These are phyloP conservation scores for Nepenthes alata DNA, from an alignment of 179 eudicot genomes.

Conservation along the genomic window DNA sequence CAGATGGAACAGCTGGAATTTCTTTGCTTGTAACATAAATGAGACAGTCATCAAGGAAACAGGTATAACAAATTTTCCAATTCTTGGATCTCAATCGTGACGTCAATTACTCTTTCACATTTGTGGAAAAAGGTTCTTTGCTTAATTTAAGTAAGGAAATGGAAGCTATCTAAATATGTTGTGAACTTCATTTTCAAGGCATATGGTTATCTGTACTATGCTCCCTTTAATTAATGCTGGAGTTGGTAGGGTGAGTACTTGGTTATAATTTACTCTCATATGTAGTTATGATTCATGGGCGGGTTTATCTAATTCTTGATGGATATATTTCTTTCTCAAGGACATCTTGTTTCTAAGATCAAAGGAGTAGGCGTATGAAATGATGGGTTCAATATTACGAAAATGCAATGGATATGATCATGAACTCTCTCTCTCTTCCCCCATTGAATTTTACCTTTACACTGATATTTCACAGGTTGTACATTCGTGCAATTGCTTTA, in stretches of 20 bases:
- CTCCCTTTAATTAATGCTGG: neutral
- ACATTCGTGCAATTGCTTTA: too few species aligned
- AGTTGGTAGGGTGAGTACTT: neutral
- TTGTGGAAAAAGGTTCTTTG: too few species aligned
- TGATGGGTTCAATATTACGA: neutral
- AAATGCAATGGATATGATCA: neutral
- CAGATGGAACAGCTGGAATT: constrained; percentile 99
- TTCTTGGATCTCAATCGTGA: too few species aligned
- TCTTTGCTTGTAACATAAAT: constrained; percentile 69
- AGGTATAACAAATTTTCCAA: constrained; percentile 25
- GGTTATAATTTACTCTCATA: neutral
- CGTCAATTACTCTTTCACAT: too few species aligned
- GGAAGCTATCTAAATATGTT: neutral
- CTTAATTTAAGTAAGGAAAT: too few species aligned
- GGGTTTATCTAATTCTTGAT: too few species aligned
- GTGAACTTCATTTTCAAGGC: neutral
- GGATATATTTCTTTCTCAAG: too few species aligned
- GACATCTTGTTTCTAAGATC: too few species aligned
- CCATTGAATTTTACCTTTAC: neutral
- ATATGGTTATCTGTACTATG: neutral
- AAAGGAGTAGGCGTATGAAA: too few species aligned
- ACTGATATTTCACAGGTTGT: neutral
- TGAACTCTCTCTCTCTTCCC: neutral
- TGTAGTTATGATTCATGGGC: too few species aligned
- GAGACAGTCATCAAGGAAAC: constrained; percentile 81